Percentiles rank a stretch among this genome's conserved stretches.
phyloP scores from a whole-genome alignment of 768 basidiomycete genomes.

The Clitopilus hobsonii region DNA sequence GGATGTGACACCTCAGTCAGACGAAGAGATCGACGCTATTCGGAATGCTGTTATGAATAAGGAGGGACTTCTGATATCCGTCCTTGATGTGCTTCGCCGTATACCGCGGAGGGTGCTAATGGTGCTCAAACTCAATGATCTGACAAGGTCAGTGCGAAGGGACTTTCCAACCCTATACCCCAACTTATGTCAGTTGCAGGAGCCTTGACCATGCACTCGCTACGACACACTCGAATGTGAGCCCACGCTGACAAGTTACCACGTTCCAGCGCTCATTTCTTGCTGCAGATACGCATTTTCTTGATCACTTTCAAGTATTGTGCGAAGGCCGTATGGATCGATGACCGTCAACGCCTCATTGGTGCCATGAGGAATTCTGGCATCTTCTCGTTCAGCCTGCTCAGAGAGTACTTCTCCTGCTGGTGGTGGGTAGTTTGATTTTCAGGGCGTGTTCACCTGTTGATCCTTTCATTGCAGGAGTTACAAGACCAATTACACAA shows the following conservation, averaged over 20 bases:
- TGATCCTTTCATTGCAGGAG: conserved; percentile 35
- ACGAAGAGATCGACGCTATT: conserved; percentile 77
- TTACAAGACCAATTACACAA: conserved; percentile 50
- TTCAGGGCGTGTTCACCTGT: conserved; percentile 2
- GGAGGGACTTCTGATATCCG: conserved; percentile 79
- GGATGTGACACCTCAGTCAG: conserved; percentile 66
- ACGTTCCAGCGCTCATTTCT: background rate
- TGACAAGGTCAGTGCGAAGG: conserved; percentile 52
- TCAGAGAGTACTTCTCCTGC: conserved; percentile 45
- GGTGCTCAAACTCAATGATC: conserved; percentile 83
- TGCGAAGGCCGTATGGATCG: conserved; percentile 71
- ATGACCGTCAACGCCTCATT: conserved; percentile 48
- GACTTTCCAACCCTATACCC: too few species aligned
- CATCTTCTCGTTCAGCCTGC: conserved; percentile 40
- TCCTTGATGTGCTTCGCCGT: conserved; percentile 83
- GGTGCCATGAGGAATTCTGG: conserved; percentile 45
- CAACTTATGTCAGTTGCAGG: conserved; percentile 26
- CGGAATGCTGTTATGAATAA: conserved; percentile 75
- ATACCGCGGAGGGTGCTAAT: conserved; percentile 82
- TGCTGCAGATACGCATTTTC: conserved; percentile 72
- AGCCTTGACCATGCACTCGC: conserved; percentile 79
- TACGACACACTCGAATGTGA: conserved; percentile 80
- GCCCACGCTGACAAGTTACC: too few species aligned
- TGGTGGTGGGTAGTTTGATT: conserved; percentile 59
- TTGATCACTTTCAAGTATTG: conserved; percentile 90